These are phyloP conservation scores for Mortierella sp. DNA, from an alignment of 371 early-diverging fungal species.

Conservation along the genomic window DNA sequence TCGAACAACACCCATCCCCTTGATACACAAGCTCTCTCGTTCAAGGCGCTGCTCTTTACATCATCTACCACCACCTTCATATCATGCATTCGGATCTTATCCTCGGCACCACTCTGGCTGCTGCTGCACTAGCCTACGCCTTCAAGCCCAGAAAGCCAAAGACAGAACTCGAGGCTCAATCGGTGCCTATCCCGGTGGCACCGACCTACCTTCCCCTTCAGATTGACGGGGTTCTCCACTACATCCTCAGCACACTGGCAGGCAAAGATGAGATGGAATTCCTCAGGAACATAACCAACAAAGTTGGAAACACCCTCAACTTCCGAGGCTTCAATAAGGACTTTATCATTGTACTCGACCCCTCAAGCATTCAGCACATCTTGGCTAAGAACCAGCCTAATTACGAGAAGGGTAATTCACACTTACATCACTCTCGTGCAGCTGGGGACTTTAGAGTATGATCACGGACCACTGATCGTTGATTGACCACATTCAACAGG, in stretches of 20 bases:
- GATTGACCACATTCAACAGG: too few relatives aligned
- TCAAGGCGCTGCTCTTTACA: not conserved
- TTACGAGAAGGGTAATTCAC: constrained; percentile 36
- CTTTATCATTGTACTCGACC: constrained; percentile 37
- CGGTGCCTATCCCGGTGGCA: constrained; percentile 12
- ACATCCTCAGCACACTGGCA: constrained; percentile 10
- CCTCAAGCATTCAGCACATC: constrained; percentile 46
- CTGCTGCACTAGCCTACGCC: constrained; percentile 21
- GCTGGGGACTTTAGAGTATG: too few relatives aligned
- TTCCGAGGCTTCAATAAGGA: constrained; percentile 30
- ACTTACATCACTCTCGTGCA: not conserved
- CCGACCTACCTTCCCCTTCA: constrained; percentile 38
- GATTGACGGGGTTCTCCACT: constrained; percentile 19
- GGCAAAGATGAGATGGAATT: constrained; percentile 36
- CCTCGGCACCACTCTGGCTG: constrained; percentile 32
- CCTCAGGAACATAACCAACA: constrained; percentile 5
- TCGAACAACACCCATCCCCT: not conserved
- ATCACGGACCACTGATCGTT: too few relatives aligned
- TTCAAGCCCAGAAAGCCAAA: constrained; percentile 41
- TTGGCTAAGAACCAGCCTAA: constrained; percentile 50
- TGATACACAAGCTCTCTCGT: constrained; percentile 2
- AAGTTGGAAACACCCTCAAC: constrained; percentile 34
- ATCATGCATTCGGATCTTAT: constrained; percentile 20
- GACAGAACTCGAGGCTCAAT: constrained; percentile 39
- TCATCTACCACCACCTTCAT: not conserved